Evolutionary conservation across 2,329 filamentous ascomycete species (phyloP).

Genomic region (Talaromyces sp.): DNA sequence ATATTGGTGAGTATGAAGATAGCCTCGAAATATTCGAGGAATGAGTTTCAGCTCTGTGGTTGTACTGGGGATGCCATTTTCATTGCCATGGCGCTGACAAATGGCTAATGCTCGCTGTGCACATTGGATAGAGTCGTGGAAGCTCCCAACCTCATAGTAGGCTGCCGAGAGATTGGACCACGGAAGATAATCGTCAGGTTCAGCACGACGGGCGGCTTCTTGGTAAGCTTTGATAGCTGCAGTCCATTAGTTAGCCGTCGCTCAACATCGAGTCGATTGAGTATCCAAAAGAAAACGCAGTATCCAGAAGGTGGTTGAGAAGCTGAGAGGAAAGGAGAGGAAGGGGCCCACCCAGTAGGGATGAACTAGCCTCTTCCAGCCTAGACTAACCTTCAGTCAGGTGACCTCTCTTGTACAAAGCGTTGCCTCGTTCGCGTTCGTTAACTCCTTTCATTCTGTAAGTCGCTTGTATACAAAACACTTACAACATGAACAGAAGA

Average conservation of each 20-base stretch:
- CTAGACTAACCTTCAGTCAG: slow-evolving; percentile 17
- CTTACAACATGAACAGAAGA: background rate
- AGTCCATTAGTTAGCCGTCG: background rate
- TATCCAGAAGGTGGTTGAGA: background rate
- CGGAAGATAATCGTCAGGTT: slow-evolving; percentile 15
- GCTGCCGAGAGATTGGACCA: slow-evolving; percentile 19
- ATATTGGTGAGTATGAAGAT: slow-evolving; percentile 14
- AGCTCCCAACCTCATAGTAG: slow-evolving; percentile 17
- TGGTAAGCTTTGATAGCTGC: slow-evolving; percentile 19
- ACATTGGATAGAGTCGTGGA: slow-evolving; percentile 6
- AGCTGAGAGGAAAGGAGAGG: background rate
- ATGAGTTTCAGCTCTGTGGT: slow-evolving; percentile 13
- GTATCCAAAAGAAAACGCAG: background rate
- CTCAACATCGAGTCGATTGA: background rate
- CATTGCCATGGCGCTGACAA: background rate
- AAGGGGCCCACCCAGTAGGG: background rate
- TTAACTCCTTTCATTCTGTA: slow-evolving; percentile 10
- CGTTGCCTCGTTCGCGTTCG: slow-evolving; percentile 16
- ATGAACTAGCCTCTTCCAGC: slow-evolving; percentile 5
- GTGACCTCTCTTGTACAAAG: slow-evolving; percentile 16
- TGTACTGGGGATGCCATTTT: background rate
- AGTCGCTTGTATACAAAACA: background rate
- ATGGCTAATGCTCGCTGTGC: slow-evolving; percentile 13
- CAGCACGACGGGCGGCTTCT: slow-evolving; percentile 12
- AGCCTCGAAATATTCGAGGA: slow-evolving; percentile 11